These are phyloP conservation scores for Tetrahymena elliotti DNA, from an alignment of 73 alveolate genomes.

Conservation along the genomic window DNA sequence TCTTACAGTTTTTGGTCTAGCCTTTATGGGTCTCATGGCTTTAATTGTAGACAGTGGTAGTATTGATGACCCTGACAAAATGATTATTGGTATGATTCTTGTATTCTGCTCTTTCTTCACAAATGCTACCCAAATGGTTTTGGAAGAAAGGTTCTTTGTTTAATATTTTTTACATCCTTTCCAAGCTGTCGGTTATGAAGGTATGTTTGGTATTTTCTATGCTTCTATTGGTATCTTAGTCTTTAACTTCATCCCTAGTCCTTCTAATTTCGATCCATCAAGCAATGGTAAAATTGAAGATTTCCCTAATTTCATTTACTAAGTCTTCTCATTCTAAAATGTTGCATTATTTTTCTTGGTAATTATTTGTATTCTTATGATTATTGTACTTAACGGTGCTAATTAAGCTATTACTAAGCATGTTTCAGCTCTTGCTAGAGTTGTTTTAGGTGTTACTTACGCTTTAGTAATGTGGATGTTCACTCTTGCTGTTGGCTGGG, in stretches of 20 bases:
- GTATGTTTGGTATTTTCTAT: conserved; percentile 67
- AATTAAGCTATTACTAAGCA: conserved; percentile 76
- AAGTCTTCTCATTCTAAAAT: conserved; percentile 49
- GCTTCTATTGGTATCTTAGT: conserved; percentile 57
- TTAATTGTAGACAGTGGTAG: not conserved
- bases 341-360: conserved; percentile 30
- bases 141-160: conserved; percentile 73
- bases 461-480: conserved; percentile 77
- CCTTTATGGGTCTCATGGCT: conserved; percentile 66
- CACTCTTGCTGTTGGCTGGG: conserved; percentile 67
- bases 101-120: conserved; percentile 36
- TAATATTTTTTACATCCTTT: conserved; percentile 72
- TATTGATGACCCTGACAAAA: not conserved
- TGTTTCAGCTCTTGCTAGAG: conserved; percentile 74
- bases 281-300: conserved; percentile 1
- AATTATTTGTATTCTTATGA: conserved; percentile 33
- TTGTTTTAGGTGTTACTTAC: conserved; percentile 70
- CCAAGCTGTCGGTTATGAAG: conserved; percentile 91
- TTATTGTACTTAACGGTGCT: conserved; percentile 65
- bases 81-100: not conserved
- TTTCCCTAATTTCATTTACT: conserved; percentile 52
- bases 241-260: conserved; percentile 60
- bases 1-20: conserved; percentile 58
- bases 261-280: not conserved
- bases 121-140: conserved; percentile 60